Evolutionary conservation across 192 early-diverging fungal species (phyloP), one percentile per base, ranked within the genome.

Genomic region (Chytriomyces confervae): DNA sequence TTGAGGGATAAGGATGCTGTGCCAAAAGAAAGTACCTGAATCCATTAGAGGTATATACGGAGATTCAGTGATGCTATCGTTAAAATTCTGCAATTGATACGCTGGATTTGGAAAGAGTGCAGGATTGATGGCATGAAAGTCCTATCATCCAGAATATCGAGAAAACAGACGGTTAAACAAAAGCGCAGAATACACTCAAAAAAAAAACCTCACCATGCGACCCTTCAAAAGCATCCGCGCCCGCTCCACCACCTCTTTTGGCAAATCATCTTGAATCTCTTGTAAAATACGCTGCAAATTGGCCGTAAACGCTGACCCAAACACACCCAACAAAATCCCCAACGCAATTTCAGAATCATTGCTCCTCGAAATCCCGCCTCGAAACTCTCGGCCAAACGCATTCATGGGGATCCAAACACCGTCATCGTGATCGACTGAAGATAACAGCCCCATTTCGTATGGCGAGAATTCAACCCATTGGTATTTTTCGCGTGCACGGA

Each of bases 271-370:
- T 48, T 72, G n/a, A 3, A 84, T 20, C 65, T 84, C 83, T 57
- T 81, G 50, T 13, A 75, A 61, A 45, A 84, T 84, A 0, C 78
- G 63, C 5, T 76, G 72, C 20, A 84, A 67, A 36, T 81, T 76
- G 20, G 83, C 83, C 5, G 83, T 81, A 61, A 84, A 84, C 5
- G 83, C 83, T 23, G 83, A 84, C n/a, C 83, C 83, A 48, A 78
- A 84, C 11, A 81, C 81, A 7, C 77, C 80, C 10, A 75, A 65
- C 20, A 80, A 48, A 3, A 79, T 64, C 9, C 82, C 82, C 5
- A 84, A 72, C 27, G 76, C 36, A 20, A 61, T 66, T 45, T 82
- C 81, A 16, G 81, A 67, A 16, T 81, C 53, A 27, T 61, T 10
- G 11, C 76, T 76, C 6, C 9, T 16, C 7, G 69, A 49, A 20